Percentiles rank a stretch among this genome's conserved stretches.
Evolutionary conservation across 208 protist species (phyloP).

Genomic region (Wallacemonas sp.): DNA sequence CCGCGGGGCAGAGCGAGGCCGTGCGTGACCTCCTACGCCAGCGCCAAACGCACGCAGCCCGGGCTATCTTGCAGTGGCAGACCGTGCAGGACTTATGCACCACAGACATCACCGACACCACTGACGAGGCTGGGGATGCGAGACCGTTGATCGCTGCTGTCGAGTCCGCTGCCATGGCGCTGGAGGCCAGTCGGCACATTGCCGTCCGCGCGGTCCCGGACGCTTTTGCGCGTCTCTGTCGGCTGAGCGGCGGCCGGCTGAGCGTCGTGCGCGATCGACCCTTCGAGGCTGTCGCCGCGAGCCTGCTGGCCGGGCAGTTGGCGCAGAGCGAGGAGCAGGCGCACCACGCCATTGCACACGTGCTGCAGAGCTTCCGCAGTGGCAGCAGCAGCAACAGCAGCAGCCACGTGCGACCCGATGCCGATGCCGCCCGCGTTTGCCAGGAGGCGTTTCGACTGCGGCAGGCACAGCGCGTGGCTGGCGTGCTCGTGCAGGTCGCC

Average conservation of each 20-base stretch:
- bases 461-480: constrained; percentile 5
- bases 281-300: background rate
- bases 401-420: background rate
- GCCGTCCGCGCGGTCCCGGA: background rate
- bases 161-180: background rate
- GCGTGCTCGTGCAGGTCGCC: background rate
- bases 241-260: background rate
- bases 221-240: background rate
- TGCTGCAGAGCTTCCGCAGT: background rate
- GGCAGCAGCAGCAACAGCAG: too few relatives aligned
- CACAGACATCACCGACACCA: background rate
- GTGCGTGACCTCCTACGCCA: background rate
- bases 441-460: constrained; percentile 17
- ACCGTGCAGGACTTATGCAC: background rate
- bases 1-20: background rate
- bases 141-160: background rate
- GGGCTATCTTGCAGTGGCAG: constrained; percentile 18
- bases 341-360: background rate
- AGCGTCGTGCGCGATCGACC: background rate
- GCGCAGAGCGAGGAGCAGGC: constrained; percentile 2
- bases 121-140: background rate
- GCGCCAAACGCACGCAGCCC: background rate
- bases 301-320: background rate
- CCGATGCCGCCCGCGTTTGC: constrained; percentile 1
- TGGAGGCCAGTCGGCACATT: constrained; percentile 4